Evolutionary conservation across 306 rosid genomes (phyloP), one percentile per base, ranked within the genome.

Genomic region (Biancaea sappan): DNA sequence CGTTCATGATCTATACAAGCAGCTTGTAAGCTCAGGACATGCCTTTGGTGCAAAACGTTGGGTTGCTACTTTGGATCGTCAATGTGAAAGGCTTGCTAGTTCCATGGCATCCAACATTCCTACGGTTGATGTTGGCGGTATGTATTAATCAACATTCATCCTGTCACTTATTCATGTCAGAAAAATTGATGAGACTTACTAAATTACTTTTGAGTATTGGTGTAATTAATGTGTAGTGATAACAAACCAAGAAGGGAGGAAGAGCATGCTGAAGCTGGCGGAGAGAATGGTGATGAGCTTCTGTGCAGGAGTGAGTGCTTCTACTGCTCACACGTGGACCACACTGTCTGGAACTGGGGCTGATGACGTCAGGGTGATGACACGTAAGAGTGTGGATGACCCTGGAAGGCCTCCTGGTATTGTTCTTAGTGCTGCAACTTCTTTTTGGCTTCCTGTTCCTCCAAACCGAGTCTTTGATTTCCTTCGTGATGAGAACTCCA

Each of bases 211-310:
- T n/a, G n/a, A n/a, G n/a, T n/a, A n/a, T n/a, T n/a, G n/a, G n/a
- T 47, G 2, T 47, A 5, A 24, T 34, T 5, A 1, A 12, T 7
- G 50, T 41, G 59, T 35, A 92, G 99, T 95, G 81, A 85, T 95
- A 78, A 95, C 99, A 32, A 92, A 83, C 77, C 98, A 87, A 88
- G 98, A 95, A 52, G 99, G 98, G 57, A 92, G 99, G 59, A 95
- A 89, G 88, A 95, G 98, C 22, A 95, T 95, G 99, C 52, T 95
- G 81, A 95, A 95, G 54, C 78, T 95, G 61, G 99, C 99, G 0
- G 99, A 95, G 88, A 95, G 99, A 80, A 95, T 95, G 99, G 97
- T 89, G 1, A 90, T 92, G 69, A 95, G 99, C 80, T 95, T 95
- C 69, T 95, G 98, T 15, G 92, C 96, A 34, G 99, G 99, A 71